A percentile compares a stretch with the other conserved stretches of the same genome.
Conservation (phyloP, 352 stramenopile genomes). For the Globisporangium takayamanum region DNA sequence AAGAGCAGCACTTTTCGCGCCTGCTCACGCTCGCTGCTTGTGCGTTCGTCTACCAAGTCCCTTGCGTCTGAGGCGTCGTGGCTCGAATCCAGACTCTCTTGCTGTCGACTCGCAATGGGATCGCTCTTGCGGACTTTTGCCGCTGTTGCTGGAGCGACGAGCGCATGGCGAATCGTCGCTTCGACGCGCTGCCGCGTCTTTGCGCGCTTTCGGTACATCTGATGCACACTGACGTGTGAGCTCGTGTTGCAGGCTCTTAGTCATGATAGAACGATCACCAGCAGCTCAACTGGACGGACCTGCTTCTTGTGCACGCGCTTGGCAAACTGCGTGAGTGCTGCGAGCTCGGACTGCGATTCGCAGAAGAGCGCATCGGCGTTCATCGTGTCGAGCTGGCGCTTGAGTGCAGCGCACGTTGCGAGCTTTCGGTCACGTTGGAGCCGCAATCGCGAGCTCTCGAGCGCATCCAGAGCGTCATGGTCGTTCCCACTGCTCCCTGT, state of each 20-base stretch:
- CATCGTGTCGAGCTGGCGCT: constrained; percentile 17
- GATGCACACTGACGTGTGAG: not conserved
- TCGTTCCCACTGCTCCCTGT: not conserved
- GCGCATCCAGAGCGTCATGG: not conserved
- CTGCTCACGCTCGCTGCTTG: not conserved
- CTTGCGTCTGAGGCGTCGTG: not conserved
- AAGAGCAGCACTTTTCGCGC: constrained; percentile 19
- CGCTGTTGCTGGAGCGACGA: not conserved
- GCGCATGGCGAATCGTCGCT: constrained; percentile 5
- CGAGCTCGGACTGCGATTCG: not conserved
- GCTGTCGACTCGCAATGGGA: not conserved
- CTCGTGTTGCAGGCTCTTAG: not conserved
- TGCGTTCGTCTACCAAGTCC: not conserved
- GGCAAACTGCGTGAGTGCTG: constrained; percentile 13
- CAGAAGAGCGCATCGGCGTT: constrained; percentile 15
- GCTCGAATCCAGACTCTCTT: not conserved
- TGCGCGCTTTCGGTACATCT: constrained; percentile 14
- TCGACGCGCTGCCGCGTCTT: constrained; percentile 5
- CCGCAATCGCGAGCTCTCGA: constrained; percentile 19
- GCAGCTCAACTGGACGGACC: constrained; percentile 5
- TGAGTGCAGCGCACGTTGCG: constrained; percentile 13
- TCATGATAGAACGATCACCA: not conserved
- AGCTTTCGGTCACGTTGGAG: constrained; percentile 22
- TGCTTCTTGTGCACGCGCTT: constrained; percentile 26
- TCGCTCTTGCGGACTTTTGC: not conserved